Percentiles rank a stretch among this genome's conserved stretches.
phyloP scores from a whole-genome alignment of 768 basidiomycete genomes.

The Trametes cinnabarina region DNA sequence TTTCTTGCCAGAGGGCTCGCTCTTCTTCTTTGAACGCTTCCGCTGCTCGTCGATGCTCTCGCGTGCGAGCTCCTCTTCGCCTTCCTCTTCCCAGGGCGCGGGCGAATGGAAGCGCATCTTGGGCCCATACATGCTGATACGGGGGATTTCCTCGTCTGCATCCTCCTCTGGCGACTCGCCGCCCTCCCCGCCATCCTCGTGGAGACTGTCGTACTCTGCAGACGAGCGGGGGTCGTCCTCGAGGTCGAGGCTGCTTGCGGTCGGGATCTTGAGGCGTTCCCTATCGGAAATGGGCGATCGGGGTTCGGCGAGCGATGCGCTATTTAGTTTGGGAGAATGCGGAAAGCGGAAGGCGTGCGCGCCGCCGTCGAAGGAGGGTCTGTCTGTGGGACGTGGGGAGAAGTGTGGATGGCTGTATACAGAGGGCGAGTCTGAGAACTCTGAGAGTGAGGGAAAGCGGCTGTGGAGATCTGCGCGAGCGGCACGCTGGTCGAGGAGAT shows the following conservation, averaged over 20 bases:
- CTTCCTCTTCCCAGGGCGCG: constrained; percentile 75
- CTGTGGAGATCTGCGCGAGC: constrained; percentile 46
- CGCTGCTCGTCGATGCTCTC: constrained; percentile 30
- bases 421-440: constrained; percentile 66
- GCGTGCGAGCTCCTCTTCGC: constrained; percentile 34
- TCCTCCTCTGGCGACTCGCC: constrained; percentile 31
- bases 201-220: constrained; percentile 11
- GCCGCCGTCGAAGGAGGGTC: constrained; percentile 29
- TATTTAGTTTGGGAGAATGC: constrained; percentile 15
- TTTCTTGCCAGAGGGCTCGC: constrained; percentile 40
- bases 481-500: constrained; percentile 53
- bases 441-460: constrained; percentile 54
- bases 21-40: constrained; percentile 32
- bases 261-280: constrained; percentile 44
- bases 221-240: constrained; percentile 40
- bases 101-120: constrained; percentile 80
- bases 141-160: constrained; percentile 42
- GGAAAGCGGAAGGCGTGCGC: constrained; percentile 31
- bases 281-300: constrained; percentile 32
- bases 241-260: constrained; percentile 55
- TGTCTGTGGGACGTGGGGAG: constrained; percentile 46
- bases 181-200: constrained; percentile 19
- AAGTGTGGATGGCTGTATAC: constrained; percentile 62
- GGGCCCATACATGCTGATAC: constrained; percentile 76
- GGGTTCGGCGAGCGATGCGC: constrained; percentile 18